Base-by-base conservation (phyloP, 768 basidiomycete species). In the Exsudoporus frostii region DNA sequence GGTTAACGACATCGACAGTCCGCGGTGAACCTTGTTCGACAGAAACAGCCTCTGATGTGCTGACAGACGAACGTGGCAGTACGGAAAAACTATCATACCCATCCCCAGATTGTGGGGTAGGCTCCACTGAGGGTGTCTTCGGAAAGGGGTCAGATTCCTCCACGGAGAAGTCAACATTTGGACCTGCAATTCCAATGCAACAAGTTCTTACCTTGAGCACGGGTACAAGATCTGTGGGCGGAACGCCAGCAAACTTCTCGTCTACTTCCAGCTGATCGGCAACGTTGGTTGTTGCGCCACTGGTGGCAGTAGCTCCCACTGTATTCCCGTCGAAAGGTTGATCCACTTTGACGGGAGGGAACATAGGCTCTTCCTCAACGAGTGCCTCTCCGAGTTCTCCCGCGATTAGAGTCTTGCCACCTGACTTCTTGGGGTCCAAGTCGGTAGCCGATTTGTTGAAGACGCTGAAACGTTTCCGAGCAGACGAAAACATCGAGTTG, bases 331-430 rank as follows among this genome's bases (percentile, higher is more conserved):
- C 69, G n/a, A 57, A 50, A 45, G 65, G 72, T 53, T 65, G 65
- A 53, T 65, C 66, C 24, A 64, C 60, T 46, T 68, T 65, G 4
- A 68, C 59, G 5, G 71, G 68, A n/a, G 46, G 25, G 53, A 48
- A 9, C 51, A 58, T 38, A 22, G 57, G 48, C n/a, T 74, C 75
- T 58, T 80, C 82, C 63, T 88, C 86, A 20, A 74, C 68, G 30
- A 88, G 59, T 15, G 83, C 72, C 63, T 89, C 88, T 10, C 88
- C 88, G 79, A 87, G 76, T 71, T 90, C 88, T 17, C 85, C 85
- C 20, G 85, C 70, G 48, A 72, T 74, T 13, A 69, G 70, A 24
- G 66, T 59, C 62, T 70, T 78, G 27, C 70, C 73, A 38, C 69
- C 66, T 17, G 61, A 55, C 54, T 68, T 64, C 59, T 64, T 67